phyloP scores from a whole-genome alignment of 2,329 filamentous ascomycete species.

The Cadophora sp. region DNA sequence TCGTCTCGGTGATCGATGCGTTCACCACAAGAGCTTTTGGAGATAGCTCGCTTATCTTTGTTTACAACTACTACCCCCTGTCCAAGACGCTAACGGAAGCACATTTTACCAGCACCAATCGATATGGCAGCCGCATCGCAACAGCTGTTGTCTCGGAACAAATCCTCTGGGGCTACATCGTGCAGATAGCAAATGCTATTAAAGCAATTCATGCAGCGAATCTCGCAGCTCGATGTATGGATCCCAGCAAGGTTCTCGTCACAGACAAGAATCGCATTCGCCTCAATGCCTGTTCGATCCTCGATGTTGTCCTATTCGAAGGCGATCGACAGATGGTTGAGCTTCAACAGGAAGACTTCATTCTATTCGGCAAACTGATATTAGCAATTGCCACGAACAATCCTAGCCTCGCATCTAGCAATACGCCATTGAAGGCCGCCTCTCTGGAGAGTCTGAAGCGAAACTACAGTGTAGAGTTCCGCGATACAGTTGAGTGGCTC shows the following conservation, averaged over 20 bases:
- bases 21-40: constrained; percentile 94
- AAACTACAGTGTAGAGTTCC: constrained; percentile 78
- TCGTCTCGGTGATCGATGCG: constrained; percentile 88
- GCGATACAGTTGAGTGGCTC: constrained; percentile 83
- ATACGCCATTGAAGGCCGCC: constrained; percentile 66
- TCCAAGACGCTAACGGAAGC: constrained; percentile 89
- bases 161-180: constrained; percentile 88
- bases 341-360: constrained; percentile 85
- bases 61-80: constrained; percentile 90
- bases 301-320: constrained; percentile 89
- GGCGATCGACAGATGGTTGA: constrained; percentile 71
- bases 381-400: constrained; percentile 80
- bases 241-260: constrained; percentile 85
- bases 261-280: constrained; percentile 91
- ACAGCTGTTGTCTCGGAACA: constrained; percentile 65
- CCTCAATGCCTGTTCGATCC: constrained; percentile 84
- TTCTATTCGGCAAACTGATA: constrained; percentile 83
- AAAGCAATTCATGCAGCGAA: constrained; percentile 83
- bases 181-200: constrained; percentile 87
- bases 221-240: constrained; percentile 85
- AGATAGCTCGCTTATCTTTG: constrained; percentile 92
- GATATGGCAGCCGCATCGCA: constrained; percentile 49
- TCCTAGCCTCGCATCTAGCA: constrained; percentile 49
- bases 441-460: constrained; percentile 79
- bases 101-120: constrained; percentile 60